A percentile compares a stretch with the other conserved stretches of the same genome.
phyloP scores from a whole-genome alignment of 805 yeast genomes.

The Jamesozyma hellenica region DNA sequence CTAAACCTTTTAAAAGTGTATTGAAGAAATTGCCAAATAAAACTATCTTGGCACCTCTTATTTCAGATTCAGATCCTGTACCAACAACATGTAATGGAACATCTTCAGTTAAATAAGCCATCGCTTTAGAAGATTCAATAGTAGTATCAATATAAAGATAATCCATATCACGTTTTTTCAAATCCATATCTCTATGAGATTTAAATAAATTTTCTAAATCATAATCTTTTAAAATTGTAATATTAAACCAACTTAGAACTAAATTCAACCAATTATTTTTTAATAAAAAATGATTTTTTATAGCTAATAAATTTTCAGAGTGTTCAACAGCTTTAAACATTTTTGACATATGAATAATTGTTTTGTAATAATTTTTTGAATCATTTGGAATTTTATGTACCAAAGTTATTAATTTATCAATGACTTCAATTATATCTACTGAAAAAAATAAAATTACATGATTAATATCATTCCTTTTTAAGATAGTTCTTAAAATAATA shows the following conservation, averaged over 20 bases:
- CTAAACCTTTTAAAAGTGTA: slow-evolving; percentile 39
- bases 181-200: slow-evolving; percentile 30
- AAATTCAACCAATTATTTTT: slow-evolving; percentile 41
- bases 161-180: slow-evolving; percentile 34
- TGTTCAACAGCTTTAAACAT: slow-evolving; percentile 25
- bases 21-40: slow-evolving; percentile 64
- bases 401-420: slow-evolving; percentile 26
- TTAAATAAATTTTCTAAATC: slow-evolving; percentile 24
- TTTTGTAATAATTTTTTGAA: slow-evolving; percentile 23
- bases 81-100: slow-evolving; percentile 51
- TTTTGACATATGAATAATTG: slow-evolving; percentile 28
- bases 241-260: slow-evolving; percentile 45
- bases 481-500: slow-evolving; percentile 35
- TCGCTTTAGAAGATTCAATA: slow-evolving; percentile 49
- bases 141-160: slow-evolving; percentile 50
- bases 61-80: slow-evolving; percentile 43
- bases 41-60: slow-evolving; percentile 45
- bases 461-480: slow-evolving; percentile 29
- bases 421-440: slow-evolving; percentile 24
- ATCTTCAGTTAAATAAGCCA: slow-evolving; percentile 46
- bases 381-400: slow-evolving; percentile 19
- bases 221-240: slow-evolving; percentile 36
- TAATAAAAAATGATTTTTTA: slow-evolving; percentile 36
- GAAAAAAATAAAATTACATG: slow-evolving; percentile 28
- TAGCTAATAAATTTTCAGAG: slow-evolving; percentile 21